A percentile compares a stretch with the other conserved stretches of the same genome.
phyloP scores from a whole-genome alignment of 2,329 filamentous ascomycete species.

The Penicillium sp. region DNA sequence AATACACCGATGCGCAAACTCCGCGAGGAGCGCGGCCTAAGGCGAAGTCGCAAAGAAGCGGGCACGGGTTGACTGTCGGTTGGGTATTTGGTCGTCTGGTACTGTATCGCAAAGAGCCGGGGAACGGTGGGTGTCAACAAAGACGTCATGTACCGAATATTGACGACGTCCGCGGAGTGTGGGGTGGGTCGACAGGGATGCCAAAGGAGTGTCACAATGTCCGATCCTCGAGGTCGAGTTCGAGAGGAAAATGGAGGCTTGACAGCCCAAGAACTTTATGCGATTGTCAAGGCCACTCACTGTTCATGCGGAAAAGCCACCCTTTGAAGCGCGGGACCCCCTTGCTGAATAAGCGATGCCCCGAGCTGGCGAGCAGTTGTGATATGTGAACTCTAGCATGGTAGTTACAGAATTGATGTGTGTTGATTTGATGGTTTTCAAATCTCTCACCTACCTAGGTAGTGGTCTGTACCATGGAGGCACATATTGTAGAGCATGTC shows the following conservation, averaged over 20 bases:
- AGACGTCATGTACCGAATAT: conserved; percentile 35
- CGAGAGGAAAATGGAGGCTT: neutral
- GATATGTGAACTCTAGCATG: neutral
- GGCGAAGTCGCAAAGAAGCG: conserved; percentile 12
- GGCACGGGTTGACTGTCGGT: neutral
- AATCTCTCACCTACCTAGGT: neutral
- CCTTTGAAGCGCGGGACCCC: conserved; percentile 22
- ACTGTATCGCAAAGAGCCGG: conserved; percentile 12
- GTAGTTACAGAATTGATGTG: neutral
- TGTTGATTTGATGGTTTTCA: neutral
- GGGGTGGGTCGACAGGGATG: conserved; percentile 10
- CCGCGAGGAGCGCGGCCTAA: conserved; percentile 30
- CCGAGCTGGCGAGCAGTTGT: neutral
- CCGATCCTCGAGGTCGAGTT: neutral
- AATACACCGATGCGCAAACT: conserved; percentile 30
- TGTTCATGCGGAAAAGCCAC: conserved; percentile 32
- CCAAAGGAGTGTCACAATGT: conserved; percentile 3
- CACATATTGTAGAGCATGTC: neutral
- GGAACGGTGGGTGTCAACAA: conserved; percentile 29
- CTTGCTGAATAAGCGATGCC: conserved; percentile 28
- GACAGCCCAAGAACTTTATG: conserved; percentile 3
- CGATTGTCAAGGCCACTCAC: conserved; percentile 17
- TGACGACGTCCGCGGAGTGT: conserved; percentile 14
- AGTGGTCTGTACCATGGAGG: neutral
- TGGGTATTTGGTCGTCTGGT: conserved; percentile 6